These are phyloP conservation scores for Boletellus deceptivus DNA, from an alignment of 1,284 basidiomycete species.

Conservation along the genomic window DNA sequence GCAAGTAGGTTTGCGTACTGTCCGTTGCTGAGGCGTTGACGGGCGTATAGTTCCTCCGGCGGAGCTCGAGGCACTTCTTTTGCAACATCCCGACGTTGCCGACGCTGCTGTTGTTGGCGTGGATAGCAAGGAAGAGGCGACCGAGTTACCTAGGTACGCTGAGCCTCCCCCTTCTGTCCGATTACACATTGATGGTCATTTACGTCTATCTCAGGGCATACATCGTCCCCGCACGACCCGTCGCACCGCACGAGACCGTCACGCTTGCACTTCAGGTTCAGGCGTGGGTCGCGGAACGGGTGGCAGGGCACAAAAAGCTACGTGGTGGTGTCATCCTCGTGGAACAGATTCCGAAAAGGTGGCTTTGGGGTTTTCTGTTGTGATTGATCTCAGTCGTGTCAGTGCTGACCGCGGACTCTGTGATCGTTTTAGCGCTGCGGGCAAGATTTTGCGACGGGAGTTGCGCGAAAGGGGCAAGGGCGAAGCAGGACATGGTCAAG, in stretches of 20 bases:
- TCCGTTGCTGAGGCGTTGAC: background rate
- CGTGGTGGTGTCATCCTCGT: constrained; percentile 63
- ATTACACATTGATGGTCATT: background rate
- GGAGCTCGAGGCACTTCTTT: constrained; percentile 73
- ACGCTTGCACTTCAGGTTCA: constrained; percentile 51
- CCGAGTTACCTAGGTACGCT: constrained; percentile 70
- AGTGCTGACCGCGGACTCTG: background rate
- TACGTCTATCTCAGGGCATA: constrained; percentile 53
- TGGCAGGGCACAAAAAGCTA: constrained; percentile 64
- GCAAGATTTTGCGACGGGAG: constrained; percentile 67
- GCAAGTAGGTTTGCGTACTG: constrained; percentile 35
- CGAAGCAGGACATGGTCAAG: constrained; percentile 38
- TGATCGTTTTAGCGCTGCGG: constrained; percentile 50
- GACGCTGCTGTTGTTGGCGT: constrained; percentile 77
- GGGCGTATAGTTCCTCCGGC: constrained; percentile 70
- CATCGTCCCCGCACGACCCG: constrained; percentile 43
- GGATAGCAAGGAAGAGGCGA: constrained; percentile 57
- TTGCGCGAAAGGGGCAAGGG: constrained; percentile 56
- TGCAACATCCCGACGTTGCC: constrained; percentile 68
- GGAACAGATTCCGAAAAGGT: constrained; percentile 69
- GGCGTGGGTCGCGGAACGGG: constrained; percentile 60
- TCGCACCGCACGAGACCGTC: constrained; percentile 33
- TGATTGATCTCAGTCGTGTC: background rate
- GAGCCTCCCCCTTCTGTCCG: background rate
- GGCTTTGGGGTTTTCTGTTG: background rate